Base-by-base conservation (phyloP, 768 basidiomycete species). In the Suillus ampliporus region DNA sequence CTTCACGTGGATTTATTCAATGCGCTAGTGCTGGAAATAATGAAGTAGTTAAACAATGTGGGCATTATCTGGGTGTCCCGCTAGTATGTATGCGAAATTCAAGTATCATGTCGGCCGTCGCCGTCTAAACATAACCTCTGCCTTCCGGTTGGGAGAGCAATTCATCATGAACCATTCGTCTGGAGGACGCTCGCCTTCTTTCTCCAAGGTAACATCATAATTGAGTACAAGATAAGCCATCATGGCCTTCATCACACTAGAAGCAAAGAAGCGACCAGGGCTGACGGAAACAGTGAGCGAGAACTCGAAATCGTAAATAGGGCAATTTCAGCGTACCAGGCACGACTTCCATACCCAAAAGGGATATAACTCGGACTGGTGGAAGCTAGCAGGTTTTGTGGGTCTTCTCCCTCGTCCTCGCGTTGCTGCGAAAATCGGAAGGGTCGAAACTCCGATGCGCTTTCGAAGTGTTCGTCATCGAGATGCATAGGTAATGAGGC, bases 201-300 rank as follows among this genome's bases (percentile, higher is more conserved):
- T 47, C 54, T 77, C 73, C 38, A 78, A 61, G 52, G 72, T 72
- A 40, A 82, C 69, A 62, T 82, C 81, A 68, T 81, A 82, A 62
- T 74, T 72, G 58, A 78, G 58, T 14, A 82, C 70, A 62, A 82
- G 64, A 61, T 79, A 71, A 34, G 81, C 81, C 69, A 80, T 69
- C 66, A 78, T 74, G 1, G 75, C 69, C 35, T 81, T 82, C 69
- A 82, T 69, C 68, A 73, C 67, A 28, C 74, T 74, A 5, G 78
- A 77, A 31, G 71, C 79, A 61, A 82, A 81, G 66, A 79, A 80
- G 11, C 81, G 74, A 5, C 81, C 80, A 4, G 80, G 80, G 61
- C 80, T 81, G 61, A 17, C 37, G n/a, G 26, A 34, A 48, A 26
- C 21, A 10, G 61, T 68, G 46, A 68, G 61, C 40, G 44, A 21